A percentile compares a stretch with the other conserved stretches of the same genome.
Evolutionary conservation across 768 basidiomycete genomes (phyloP).

Genomic region (Cantharellus cinnabarinus): DNA sequence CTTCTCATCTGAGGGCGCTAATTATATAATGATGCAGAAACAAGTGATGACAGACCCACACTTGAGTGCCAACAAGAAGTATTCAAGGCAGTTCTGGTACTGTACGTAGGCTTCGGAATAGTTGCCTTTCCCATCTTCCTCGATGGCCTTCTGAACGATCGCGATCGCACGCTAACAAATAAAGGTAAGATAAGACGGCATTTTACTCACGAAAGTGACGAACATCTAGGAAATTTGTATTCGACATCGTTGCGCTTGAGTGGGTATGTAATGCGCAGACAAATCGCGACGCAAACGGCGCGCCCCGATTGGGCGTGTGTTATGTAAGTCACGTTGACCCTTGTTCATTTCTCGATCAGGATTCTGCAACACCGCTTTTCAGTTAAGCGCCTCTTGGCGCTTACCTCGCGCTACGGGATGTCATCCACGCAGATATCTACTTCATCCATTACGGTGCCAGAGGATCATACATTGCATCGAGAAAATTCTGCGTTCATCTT

Average conservation of each 20-base stretch:
- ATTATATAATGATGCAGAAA: conserved; percentile 2
- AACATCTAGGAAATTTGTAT: conserved; percentile 8
- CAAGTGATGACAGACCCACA: conserved; percentile 29
- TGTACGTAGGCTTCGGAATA: conserved; percentile 88
- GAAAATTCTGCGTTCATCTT: conserved; percentile 71
- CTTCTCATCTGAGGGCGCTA: conserved; percentile 56
- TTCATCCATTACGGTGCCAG: conserved; percentile 26
- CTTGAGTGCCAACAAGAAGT: conserved; percentile 93
- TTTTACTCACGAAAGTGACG: neutral
- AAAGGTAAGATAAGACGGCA: neutral
- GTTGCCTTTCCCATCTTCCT: conserved; percentile 80
- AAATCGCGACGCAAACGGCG: neutral
- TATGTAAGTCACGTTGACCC: neutral
- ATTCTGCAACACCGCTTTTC: too few species aligned
- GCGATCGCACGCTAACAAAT: conserved; percentile 53
- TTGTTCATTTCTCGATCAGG: too few species aligned
- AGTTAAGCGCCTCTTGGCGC: too few species aligned
- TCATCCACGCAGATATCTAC: neutral
- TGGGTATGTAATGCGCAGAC: neutral
- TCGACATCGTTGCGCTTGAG: conserved; percentile 1
- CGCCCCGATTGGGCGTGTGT: neutral
- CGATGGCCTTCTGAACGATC: conserved; percentile 81
- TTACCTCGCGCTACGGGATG: too few species aligned
- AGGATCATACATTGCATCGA: conserved; percentile 57
- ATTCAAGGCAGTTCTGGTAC: conserved; percentile 90